Base-by-base conservation (phyloP, 2,329 filamentous ascomycete genomes). In the Pseudogymnoascus sp. region DNA sequence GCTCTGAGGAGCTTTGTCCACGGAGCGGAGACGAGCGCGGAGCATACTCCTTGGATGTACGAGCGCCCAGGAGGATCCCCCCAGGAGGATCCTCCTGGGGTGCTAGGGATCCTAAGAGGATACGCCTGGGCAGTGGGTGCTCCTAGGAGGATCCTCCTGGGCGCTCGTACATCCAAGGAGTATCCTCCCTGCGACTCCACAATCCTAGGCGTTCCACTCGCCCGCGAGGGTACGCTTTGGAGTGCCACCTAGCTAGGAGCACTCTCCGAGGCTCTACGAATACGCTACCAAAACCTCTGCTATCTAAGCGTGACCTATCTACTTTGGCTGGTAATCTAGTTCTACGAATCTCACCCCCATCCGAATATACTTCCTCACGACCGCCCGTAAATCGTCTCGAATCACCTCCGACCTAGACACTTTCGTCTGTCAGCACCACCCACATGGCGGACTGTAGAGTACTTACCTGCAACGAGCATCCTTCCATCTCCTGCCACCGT, bases 361-460 rank as follows among this genome's bases (percentile, higher is more conserved):
- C n/a, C n/a, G n/a, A n/a, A n/a, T n/a, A n/a, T n/a, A n/a, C n/a
- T n/a, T n/a, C n/a, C n/a, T n/a, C n/a, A n/a, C n/a, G n/a, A n/a
- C n/a, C n/a, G n/a, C n/a, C n/a, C 40, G 34, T 63, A 67, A 63
- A 29, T 66, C 31, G 63, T 67, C 59, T 66, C 62, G 57, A 37
- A 67, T 66, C 51, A 29, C 37, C 14, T 66, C 39, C 18, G 39
- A 63, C 1, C 40, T 16, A 65, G 63, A 66, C 36, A 65, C 62
- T 66, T 64, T 18, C 26, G 61, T 66, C 34, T 16, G n/a, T 40
- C 3, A 40, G 39, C n/a, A 16, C 39, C 6, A 40, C 8, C 2
- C 39, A 40, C n/a, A 18, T 40, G 7, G 39, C n/a, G 7, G 39
- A 39, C 37, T n/a, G n/a, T 39, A 39, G 37, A 39, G 37, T 39